phyloP scores from a whole-genome alignment of 345 rosid species.

The Turnera subulata region DNA sequence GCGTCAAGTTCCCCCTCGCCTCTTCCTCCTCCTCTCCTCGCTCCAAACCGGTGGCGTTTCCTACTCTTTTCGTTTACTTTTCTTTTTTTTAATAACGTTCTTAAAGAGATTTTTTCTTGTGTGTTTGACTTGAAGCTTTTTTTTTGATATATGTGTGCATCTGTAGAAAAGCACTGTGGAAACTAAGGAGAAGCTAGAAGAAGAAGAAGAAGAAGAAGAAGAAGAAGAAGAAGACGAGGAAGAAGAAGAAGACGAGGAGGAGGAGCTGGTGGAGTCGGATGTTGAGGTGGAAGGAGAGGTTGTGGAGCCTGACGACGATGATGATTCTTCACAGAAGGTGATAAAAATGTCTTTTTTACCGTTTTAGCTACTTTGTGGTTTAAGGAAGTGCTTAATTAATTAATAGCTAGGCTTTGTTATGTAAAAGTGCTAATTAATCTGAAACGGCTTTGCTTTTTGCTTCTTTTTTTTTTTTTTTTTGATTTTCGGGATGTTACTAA shows the following conservation, averaged over 20 bases:
- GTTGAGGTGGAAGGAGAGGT: constrained; percentile 85
- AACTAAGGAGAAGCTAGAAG: constrained; percentile 28
- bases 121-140: neutral
- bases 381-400: too few species aligned
- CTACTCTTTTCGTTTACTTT: neutral
- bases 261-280: constrained; percentile 86
- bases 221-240: too few species aligned
- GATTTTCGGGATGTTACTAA: too few species aligned
- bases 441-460: neutral
- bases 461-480: too few species aligned
- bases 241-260: too few species aligned
- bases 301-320: constrained; percentile 79
- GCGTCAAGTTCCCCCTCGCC: too few species aligned
- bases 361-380: too few species aligned
- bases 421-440: too few species aligned
- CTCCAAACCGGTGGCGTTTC: constrained; percentile 51
- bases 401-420: too few species aligned
- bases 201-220: constrained; percentile 71
- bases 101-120: too few species aligned
- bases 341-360: constrained; percentile 11
- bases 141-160: constrained; percentile 4
- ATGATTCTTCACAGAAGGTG: constrained; percentile 96
- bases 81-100: too few species aligned
- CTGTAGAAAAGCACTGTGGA: constrained; percentile 70
- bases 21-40: constrained; percentile 50